phyloP scores from a whole-genome alignment of 1,139 yeast species.

The Yamadazyma buinensis region DNA sequence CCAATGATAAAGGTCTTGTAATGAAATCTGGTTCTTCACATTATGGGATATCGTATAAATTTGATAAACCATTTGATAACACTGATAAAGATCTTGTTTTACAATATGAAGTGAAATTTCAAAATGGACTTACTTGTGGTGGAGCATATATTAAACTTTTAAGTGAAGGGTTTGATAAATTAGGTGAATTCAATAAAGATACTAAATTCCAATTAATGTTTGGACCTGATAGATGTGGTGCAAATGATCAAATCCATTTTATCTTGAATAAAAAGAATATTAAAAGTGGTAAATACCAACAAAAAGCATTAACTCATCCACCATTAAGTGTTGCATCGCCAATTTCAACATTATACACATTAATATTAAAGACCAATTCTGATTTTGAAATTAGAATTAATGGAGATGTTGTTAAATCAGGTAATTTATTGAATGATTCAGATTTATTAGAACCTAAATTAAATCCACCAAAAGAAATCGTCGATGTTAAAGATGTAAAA shows the following conservation, averaged over 20 bases:
- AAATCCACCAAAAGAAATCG: constrained; percentile 58
- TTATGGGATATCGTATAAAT: constrained; percentile 68
- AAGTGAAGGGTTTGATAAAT: constrained; percentile 37
- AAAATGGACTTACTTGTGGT: constrained; percentile 74
- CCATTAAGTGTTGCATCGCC: constrained; percentile 62
- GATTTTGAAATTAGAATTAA: constrained; percentile 77
- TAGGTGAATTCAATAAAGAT: constrained; percentile 42
- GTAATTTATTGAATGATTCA: constrained; percentile 52
- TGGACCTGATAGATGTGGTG: constrained; percentile 92
- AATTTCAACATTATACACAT: constrained; percentile 67
- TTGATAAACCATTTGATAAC: constrained; percentile 53
- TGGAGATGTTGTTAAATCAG: constrained; percentile 70
- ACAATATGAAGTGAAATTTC: constrained; percentile 86
- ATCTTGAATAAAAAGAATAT: constrained; percentile 61
- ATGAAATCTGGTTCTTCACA: constrained; percentile 72
- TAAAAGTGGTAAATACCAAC: constrained; percentile 54
- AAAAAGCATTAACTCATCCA: constrained; percentile 63
- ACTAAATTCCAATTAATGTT: constrained; percentile 85
- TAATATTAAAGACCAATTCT: constrained; percentile 60
- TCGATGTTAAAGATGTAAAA: constrained; percentile 58
- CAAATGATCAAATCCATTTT: constrained; percentile 74
- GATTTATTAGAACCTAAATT: constrained; percentile 58
- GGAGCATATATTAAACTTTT: constrained; percentile 84
- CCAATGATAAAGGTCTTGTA: constrained; percentile 69
- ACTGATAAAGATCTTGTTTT: constrained; percentile 65